These are phyloP conservation scores for Zea luxurians DNA, from an alignment of 176 grass and related monocot genomes.

Conservation along the genomic window DNA sequence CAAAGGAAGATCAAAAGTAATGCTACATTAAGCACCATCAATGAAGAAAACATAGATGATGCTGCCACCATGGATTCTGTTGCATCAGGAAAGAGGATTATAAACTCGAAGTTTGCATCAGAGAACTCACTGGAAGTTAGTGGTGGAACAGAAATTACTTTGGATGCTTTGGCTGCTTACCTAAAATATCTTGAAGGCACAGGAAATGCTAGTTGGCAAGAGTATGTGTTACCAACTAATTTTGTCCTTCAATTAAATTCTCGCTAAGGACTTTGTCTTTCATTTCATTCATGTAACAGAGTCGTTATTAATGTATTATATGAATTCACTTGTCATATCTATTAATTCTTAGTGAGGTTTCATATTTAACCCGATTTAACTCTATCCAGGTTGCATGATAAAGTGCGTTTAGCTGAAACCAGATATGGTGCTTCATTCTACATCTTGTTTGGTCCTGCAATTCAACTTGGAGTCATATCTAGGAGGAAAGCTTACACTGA, in stretches of 20 bases:
- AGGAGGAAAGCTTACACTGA: constrained; percentile 82
- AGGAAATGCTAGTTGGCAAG: constrained; percentile 83
- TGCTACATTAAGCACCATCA: constrained; percentile 32
- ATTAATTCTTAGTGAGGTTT: neutral
- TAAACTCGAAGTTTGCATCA: constrained; percentile 78
- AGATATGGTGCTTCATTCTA: constrained; percentile 78
- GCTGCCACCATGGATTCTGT: constrained; percentile 28
- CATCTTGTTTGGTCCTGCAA: constrained; percentile 61
- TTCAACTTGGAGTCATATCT: constrained; percentile 88
- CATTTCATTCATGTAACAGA: constrained; percentile 7
- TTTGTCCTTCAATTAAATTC: constrained; percentile 28
- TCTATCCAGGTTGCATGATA: constrained; percentile 82
- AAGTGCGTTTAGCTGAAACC: constrained; percentile 67
- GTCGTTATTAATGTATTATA: neutral
- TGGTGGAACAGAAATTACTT: constrained; percentile 63
- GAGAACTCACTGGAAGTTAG: constrained; percentile 62
- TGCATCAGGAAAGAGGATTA: constrained; percentile 45
- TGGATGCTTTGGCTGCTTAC: constrained; percentile 83
- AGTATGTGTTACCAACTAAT: constrained; percentile 50
- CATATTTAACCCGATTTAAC: constrained; percentile 9
- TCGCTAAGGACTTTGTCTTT: neutral
- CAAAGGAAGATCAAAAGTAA: constrained; percentile 47
- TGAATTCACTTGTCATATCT: neutral
- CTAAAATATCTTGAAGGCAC: constrained; percentile 91
- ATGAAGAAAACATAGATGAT: constrained; percentile 40